Evolutionary conservation across 2,329 filamentous ascomycete species (phyloP).

Genomic region (Uncinocarpus reesii): DNA sequence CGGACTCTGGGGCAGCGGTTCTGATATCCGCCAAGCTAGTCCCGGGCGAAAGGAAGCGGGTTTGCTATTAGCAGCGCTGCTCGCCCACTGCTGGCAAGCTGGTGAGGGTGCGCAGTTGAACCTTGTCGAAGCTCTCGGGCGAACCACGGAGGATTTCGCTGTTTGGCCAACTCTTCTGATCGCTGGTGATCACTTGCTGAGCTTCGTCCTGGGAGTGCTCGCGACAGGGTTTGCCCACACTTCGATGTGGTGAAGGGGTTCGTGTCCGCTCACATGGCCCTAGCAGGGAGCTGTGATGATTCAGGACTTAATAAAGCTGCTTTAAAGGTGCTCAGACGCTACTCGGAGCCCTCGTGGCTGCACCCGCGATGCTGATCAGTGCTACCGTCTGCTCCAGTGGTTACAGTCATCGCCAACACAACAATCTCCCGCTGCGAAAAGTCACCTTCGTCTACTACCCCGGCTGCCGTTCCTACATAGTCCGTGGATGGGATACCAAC

Average conservation of each 20-base stretch:
- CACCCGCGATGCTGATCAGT: conserved; percentile 11
- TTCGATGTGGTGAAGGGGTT: conserved; percentile 11
- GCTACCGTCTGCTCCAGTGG: conserved; percentile 14
- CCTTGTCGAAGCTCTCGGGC: conserved; percentile 1
- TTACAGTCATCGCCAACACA: conserved; percentile 13
- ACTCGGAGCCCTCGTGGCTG: conserved; percentile 4
- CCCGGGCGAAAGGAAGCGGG: conserved; percentile 13
- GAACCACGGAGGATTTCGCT: neutral
- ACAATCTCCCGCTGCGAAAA: neutral
- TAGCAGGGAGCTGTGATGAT: conserved; percentile 1
- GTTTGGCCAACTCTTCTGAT: neutral
- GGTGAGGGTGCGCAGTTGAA: too few species aligned
- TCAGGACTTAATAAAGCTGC: neutral
- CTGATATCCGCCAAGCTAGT: conserved; percentile 9
- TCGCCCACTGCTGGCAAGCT: too few species aligned
- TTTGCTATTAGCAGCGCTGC: conserved; percentile 8
- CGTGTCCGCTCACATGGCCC: conserved; percentile 7
- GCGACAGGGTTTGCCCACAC: too few species aligned
- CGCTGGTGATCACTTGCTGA: too few species aligned
- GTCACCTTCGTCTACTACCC: neutral
- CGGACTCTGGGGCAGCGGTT: neutral
- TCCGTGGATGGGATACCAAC: too few species aligned
- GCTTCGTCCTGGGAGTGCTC: too few species aligned
- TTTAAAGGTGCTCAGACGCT: neutral
- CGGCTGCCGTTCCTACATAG: neutral